Conservation (phyloP, 176 grass and related monocot genomes). For the Secale cereale region DNA sequence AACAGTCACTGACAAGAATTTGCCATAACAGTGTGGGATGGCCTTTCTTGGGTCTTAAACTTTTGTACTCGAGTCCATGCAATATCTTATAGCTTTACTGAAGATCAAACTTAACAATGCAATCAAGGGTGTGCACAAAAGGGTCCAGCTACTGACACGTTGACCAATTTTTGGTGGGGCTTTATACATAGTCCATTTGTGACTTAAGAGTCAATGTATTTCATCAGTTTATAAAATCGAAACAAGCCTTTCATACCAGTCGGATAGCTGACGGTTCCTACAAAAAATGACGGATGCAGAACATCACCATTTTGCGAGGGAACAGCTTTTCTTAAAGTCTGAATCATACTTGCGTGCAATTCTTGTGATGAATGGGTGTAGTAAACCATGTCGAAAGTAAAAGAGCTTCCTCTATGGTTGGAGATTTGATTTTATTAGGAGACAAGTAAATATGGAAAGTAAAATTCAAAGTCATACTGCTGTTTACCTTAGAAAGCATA, state of each 20-base stretch:
- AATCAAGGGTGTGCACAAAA: background rate
- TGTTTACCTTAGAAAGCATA: constrained; percentile 75
- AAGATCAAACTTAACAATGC: background rate
- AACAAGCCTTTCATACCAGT: background rate
- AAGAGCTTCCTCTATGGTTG: background rate
- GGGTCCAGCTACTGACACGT: background rate
- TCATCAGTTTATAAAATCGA: background rate
- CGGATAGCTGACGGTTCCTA: background rate
- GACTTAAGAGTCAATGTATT: background rate
- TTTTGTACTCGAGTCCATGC: background rate
- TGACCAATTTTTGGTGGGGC: background rate
- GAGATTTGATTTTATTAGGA: background rate
- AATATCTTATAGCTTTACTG: background rate
- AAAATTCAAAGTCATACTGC: background rate
- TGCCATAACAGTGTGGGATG: background rate
- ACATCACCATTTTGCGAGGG: background rate
- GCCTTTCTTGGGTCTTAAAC: background rate
- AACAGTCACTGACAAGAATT: constrained; percentile 15
- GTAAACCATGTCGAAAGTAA: background rate
- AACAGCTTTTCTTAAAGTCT: background rate
- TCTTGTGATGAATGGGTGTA: background rate
- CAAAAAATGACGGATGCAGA: background rate
- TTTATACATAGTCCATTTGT: background rate
- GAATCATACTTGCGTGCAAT: background rate
- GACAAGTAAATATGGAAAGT: background rate